Percentiles rank a stretch among this genome's conserved stretches.
Conservation (phyloP, 2,329 filamentous ascomycete species). For the Trichoderma asperellum region DNA sequence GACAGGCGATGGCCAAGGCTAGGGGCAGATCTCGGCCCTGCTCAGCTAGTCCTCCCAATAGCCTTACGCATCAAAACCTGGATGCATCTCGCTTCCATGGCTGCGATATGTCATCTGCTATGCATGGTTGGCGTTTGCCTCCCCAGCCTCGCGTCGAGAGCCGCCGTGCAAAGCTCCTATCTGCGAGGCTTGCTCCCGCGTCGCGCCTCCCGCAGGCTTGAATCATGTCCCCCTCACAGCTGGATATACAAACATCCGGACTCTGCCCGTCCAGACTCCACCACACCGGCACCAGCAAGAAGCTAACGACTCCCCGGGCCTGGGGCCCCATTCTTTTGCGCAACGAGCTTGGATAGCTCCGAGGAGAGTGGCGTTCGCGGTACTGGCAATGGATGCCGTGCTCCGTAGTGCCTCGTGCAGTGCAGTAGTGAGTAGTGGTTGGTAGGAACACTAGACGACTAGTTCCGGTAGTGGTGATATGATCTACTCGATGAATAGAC, state of each 20-base stretch:
- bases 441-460: neutral
- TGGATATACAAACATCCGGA: conserved; percentile 15
- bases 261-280: neutral
- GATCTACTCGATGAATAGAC: neutral
- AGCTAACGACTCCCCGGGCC: neutral
- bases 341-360: neutral
- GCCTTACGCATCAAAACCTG: neutral
- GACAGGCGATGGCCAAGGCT: neutral
- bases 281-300: neutral
- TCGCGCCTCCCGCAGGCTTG: neutral
- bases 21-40: conserved; percentile 13
- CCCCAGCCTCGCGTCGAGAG: neutral
- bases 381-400: neutral
- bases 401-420: neutral
- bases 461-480: neutral
- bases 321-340: neutral
- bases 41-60: neutral
- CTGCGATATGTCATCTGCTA: neutral
- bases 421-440: neutral
- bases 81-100: neutral
- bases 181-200: neutral
- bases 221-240: conserved; percentile 5
- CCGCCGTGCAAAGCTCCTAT: conserved; percentile 4
- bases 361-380: neutral
- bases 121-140: neutral